Conservation (phyloP, 768 basidiomycete genomes). For the Termitomyces sp. region DNA sequence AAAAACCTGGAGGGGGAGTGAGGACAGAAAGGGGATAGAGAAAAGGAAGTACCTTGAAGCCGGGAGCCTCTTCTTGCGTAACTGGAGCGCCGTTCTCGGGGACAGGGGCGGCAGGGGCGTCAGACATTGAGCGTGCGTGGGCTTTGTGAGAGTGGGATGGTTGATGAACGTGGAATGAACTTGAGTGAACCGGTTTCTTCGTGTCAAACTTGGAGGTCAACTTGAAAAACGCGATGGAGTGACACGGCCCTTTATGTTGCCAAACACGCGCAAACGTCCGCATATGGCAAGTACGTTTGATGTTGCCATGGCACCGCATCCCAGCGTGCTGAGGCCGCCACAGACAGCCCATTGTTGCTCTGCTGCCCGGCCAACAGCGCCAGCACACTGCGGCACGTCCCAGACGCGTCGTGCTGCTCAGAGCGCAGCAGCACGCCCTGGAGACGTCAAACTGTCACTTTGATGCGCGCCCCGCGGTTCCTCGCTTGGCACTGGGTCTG, state of each 20-base stretch:
- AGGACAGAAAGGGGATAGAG: slow-evolving; percentile 16
- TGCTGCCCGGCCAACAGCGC: not conserved
- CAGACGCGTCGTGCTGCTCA: not conserved
- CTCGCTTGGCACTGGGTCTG: slow-evolving; percentile 12
- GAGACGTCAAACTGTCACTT: not conserved
- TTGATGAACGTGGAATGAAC: slow-evolving; percentile 53
- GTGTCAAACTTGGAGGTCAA: slow-evolving; percentile 80
- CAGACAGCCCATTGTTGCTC: not conserved
- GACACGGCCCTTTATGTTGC: slow-evolving; percentile 29
- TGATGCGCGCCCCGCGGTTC: not conserved
- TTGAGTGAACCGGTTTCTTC: slow-evolving; percentile 80
- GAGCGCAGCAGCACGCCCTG: not conserved
- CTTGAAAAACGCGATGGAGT: slow-evolving; percentile 22
- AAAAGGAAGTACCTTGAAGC: slow-evolving; percentile 61
- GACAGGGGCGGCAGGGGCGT: slow-evolving; percentile 83
- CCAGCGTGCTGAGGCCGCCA: not conserved
- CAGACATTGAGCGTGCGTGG: slow-evolving; percentile 69
- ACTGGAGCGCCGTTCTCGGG: slow-evolving; percentile 80
- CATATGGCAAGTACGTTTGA: slow-evolving; percentile 22
- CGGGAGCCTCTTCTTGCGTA: slow-evolving; percentile 74
- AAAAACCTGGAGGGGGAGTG: slow-evolving; percentile 59
- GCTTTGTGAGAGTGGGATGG: slow-evolving; percentile 46
- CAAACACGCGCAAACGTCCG: slow-evolving; percentile 29
- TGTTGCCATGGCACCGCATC: slow-evolving; percentile 37
- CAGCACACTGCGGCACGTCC: too few species aligned